Evolutionary conservation across 768 basidiomycete species (phyloP).

Genomic region (Pleurotus citrinopileatus): DNA sequence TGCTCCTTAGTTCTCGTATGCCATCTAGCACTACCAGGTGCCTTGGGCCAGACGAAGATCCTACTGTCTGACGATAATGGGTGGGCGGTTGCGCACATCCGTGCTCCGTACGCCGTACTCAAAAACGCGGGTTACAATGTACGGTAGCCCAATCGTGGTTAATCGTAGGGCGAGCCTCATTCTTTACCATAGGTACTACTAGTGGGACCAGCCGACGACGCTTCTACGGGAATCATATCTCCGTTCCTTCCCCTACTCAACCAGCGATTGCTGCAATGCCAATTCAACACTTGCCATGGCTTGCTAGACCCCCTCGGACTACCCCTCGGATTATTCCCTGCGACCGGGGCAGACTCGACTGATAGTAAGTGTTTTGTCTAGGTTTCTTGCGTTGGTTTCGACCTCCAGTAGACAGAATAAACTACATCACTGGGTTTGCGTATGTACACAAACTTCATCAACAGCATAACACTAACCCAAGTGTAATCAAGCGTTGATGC

Average conservation of each 20-base stretch:
- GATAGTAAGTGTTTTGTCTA: conserved; percentile 2
- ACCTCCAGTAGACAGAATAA: conserved; percentile 11
- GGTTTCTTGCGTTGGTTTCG: neutral
- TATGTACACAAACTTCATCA: neutral
- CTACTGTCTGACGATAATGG: conserved; percentile 6
- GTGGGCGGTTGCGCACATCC: conserved; percentile 43
- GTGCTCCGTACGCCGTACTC: conserved; percentile 34
- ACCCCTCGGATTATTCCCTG: conserved; percentile 1
- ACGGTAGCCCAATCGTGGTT: conserved; percentile 7
- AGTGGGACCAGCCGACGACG: conserved; percentile 2
- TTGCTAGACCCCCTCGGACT: conserved; percentile 2
- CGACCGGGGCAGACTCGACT: neutral
- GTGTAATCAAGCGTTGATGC: conserved; percentile 11
- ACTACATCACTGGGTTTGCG: conserved; percentile 16
- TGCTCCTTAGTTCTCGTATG: no score
- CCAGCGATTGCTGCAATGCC: conserved; percentile 4
- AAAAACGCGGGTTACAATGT: conserved; percentile 34
- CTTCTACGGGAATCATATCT: neutral
- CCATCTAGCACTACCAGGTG: no score
- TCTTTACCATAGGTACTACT: neutral
- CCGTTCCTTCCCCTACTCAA: conserved; percentile 4
- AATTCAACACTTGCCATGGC: conserved; percentile 7
- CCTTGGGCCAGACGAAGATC: neutral
- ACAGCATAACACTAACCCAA: neutral
- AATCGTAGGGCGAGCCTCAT: neutral